These are phyloP conservation scores for Hypoxylon sp. DNA, from an alignment of 2,329 filamentous ascomycete genomes.

Conservation along the genomic window DNA sequence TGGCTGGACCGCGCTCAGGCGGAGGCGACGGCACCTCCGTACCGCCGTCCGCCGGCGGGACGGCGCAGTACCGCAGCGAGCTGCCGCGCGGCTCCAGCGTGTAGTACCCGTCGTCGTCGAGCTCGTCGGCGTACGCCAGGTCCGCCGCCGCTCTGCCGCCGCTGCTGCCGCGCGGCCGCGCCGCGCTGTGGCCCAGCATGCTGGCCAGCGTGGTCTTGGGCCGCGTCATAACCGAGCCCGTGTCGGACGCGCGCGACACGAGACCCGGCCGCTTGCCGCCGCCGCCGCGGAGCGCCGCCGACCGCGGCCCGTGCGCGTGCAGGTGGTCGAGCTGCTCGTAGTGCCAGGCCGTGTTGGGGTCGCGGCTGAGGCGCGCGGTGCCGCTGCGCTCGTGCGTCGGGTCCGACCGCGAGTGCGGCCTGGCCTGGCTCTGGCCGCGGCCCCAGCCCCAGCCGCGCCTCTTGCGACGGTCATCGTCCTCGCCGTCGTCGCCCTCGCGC, in stretches of 20 bases:
- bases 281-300: constrained; percentile 17
- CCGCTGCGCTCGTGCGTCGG: constrained; percentile 14
- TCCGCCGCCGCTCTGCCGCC: constrained; percentile 10
- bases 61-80: constrained; percentile 21
- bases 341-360: constrained; percentile 30
- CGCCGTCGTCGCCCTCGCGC: neutral
- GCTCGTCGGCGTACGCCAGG: constrained; percentile 9
- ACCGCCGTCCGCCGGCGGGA: neutral
- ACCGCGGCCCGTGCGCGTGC: constrained; percentile 5
- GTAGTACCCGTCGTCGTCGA: constrained; percentile 21
- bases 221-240: constrained; percentile 19
- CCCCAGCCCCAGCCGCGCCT: neutral
- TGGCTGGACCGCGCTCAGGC: too few relatives aligned
- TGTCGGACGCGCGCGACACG: too few relatives aligned
- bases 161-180: neutral
- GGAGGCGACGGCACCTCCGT: too few relatives aligned
- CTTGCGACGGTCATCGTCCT: neutral
- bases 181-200: too few relatives aligned
- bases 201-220: constrained; percentile 31
- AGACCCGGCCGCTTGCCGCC: too few relatives aligned
- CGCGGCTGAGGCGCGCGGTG: neutral
- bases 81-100: constrained; percentile 24
- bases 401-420: constrained; percentile 34
- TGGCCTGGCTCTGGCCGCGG: constrained; percentile 22
- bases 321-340: constrained; percentile 37